These are phyloP conservation scores for Aspergillus alliaceus DNA, from an alignment of 2,329 filamentous ascomycete species.

Conservation along the genomic window DNA sequence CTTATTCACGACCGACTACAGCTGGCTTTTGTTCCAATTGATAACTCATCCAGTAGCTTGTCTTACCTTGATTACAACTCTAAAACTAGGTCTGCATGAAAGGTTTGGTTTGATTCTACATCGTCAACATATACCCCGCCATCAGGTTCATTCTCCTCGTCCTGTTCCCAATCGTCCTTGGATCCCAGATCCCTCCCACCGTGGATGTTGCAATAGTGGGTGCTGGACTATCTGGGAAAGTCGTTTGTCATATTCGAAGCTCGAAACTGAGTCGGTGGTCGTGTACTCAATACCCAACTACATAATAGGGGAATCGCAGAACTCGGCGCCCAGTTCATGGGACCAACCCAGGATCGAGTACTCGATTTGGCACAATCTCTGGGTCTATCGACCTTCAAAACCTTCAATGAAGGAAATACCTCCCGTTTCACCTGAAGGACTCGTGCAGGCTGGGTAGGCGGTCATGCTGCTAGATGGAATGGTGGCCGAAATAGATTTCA, in stretches of 20 bases:
- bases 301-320: conserved; percentile 20
- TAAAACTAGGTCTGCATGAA: too few species aligned
- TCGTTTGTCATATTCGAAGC: conserved; percentile 16
- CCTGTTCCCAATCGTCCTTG: neutral
- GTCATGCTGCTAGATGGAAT: neutral
- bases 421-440: neutral
- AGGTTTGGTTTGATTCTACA: neutral
- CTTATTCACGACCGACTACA: neutral
- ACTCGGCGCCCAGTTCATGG: conserved; percentile 26
- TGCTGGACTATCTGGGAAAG: conserved; percentile 6
- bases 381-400: conserved; percentile 14
- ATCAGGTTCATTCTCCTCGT: neutral
- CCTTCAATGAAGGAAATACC: neutral
- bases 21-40: too few species aligned
- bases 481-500: neutral
- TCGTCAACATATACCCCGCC: neutral
- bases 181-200: neutral
- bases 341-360: conserved; percentile 24
- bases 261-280: conserved; percentile 20
- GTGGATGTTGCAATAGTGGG: conserved; percentile 8
- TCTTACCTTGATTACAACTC: neutral
- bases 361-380: conserved; percentile 20
- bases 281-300: conserved; percentile 13
- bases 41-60: neutral
- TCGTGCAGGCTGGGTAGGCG: neutral